Percentiles rank a stretch among this genome's conserved stretches.
Evolutionary conservation across 2,329 filamentous ascomycete genomes (phyloP).

Genomic region (Aureobasidium subglaciale): DNA sequence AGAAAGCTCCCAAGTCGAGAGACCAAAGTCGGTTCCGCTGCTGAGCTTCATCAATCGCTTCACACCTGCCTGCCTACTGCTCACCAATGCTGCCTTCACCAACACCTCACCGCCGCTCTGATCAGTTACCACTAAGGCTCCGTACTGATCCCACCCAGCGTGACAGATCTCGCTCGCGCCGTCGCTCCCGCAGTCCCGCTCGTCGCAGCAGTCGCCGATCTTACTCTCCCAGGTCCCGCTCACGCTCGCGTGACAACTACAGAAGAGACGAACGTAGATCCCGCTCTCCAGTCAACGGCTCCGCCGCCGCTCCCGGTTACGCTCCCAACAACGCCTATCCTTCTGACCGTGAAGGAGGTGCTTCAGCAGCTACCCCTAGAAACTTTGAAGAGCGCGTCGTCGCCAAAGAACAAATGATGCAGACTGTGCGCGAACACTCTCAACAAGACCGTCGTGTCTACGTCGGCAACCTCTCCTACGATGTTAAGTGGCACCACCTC

Average conservation of each 20-base stretch:
- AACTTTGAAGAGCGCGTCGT: slow-evolving; percentile 75
- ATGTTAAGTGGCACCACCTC: slow-evolving; percentile 99
- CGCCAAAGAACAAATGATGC: slow-evolving; percentile 94
- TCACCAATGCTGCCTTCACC: slow-evolving; percentile 7
- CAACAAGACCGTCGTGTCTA: slow-evolving; percentile 99
- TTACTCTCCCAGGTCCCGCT: slow-evolving; percentile 64
- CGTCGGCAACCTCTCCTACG: slow-evolving; percentile 96
- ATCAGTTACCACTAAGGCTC: not conserved
- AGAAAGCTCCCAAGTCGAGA: not conserved
- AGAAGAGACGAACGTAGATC: slow-evolving; percentile 47
- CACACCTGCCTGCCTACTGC: not conserved
- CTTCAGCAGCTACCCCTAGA: slow-evolving; percentile 40
- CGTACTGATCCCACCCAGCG: slow-evolving; percentile 47
- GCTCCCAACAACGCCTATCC: slow-evolving; percentile 42
- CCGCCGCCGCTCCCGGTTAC: slow-evolving; percentile 58
- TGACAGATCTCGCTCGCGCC: slow-evolving; percentile 74
- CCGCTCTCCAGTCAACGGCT: slow-evolving; percentile 77
- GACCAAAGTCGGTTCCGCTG: slow-evolving; percentile 7
- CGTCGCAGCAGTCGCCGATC: slow-evolving; percentile 52
- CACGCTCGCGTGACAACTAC: slow-evolving; percentile 63
- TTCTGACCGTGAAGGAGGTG: slow-evolving; percentile 12
- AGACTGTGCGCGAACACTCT: slow-evolving; percentile 83
- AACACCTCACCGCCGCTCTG: not conserved
- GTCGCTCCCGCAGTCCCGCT: slow-evolving; percentile 45
- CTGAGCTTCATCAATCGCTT: not conserved